phyloP scores from a whole-genome alignment of 1,139 yeast genomes.

The Protomyces lactucae-debilis region DNA sequence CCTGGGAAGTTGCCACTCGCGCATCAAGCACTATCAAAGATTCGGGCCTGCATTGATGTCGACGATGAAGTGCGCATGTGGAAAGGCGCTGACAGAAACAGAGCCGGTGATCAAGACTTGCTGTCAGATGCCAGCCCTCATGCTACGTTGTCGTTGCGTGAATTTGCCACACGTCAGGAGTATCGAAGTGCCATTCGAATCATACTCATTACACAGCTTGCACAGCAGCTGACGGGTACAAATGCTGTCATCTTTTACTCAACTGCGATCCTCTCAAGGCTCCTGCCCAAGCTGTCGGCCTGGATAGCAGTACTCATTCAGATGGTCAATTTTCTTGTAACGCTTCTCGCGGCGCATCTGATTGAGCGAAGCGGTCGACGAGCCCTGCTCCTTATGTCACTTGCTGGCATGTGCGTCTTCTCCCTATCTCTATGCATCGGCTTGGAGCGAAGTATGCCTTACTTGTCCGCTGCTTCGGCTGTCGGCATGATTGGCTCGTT shows the following conservation, averaged over 20 bases:
- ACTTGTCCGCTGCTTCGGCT: constrained; percentile 60
- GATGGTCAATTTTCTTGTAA: constrained; percentile 66
- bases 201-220: constrained; percentile 69
- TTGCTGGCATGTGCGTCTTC: constrained; percentile 63
- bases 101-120: constrained; percentile 9
- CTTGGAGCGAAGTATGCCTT: constrained; percentile 42
- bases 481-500: constrained; percentile 72
- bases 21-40: constrained; percentile 37
- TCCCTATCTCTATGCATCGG: constrained; percentile 64
- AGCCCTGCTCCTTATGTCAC: constrained; percentile 62
- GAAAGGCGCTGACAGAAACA: constrained; percentile 4
- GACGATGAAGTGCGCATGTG: constrained; percentile 35
- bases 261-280: constrained; percentile 3
- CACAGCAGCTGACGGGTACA: constrained; percentile 90
- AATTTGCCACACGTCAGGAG: constrained; percentile 51
- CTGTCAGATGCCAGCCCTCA: background rate
- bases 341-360: constrained; percentile 63
- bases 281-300: constrained; percentile 12
- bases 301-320: constrained; percentile 51
- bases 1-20: constrained; percentile 41
- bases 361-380: constrained; percentile 74
- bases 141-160: constrained; percentile 31
- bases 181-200: constrained; percentile 58
- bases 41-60: constrained; percentile 38
- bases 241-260: constrained; percentile 78